These are phyloP conservation scores for Debaryomycetaceae sp. DNA, from an alignment of 1,139 yeast genomes.

Conservation along the genomic window DNA sequence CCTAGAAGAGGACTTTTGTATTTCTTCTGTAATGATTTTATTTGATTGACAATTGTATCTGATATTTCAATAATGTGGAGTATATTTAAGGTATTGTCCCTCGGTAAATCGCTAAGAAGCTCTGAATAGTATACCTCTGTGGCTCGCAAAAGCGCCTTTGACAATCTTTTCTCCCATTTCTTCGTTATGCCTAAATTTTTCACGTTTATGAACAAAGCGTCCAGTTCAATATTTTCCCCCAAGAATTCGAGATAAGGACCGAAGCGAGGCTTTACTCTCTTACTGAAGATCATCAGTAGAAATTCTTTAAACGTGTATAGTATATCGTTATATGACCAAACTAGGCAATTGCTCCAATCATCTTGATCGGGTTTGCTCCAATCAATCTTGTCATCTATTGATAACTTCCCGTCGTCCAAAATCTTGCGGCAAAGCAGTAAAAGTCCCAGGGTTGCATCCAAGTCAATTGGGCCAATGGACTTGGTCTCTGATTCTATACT, in stretches of 20 bases:
- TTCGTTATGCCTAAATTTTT: constrained; percentile 37
- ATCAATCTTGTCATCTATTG: constrained; percentile 28
- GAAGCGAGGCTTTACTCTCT: constrained; percentile 55
- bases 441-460: constrained; percentile 23
- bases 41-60: constrained; percentile 49
- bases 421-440: constrained; percentile 27
- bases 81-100: constrained; percentile 57
- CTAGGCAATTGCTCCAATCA: constrained; percentile 49
- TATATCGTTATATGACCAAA: constrained; percentile 45
- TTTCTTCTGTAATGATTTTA: constrained; percentile 53
- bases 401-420: constrained; percentile 31
- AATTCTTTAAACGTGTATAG: constrained; percentile 46
- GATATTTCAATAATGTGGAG: constrained; percentile 60
- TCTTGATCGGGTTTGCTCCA: constrained; percentile 55
- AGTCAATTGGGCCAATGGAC: constrained; percentile 31
- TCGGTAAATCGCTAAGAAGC: constrained; percentile 55
- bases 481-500: constrained; percentile 13
- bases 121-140: constrained; percentile 62
- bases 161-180: constrained; percentile 52
- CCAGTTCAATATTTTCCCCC: constrained; percentile 51
- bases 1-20: constrained; percentile 64
- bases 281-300: constrained; percentile 45
- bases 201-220: constrained; percentile 38
- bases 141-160: constrained; percentile 45
- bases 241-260: constrained; percentile 52